phyloP scores from a whole-genome alignment of 129 eudicot genomes.

The Sambucus nigra region DNA sequence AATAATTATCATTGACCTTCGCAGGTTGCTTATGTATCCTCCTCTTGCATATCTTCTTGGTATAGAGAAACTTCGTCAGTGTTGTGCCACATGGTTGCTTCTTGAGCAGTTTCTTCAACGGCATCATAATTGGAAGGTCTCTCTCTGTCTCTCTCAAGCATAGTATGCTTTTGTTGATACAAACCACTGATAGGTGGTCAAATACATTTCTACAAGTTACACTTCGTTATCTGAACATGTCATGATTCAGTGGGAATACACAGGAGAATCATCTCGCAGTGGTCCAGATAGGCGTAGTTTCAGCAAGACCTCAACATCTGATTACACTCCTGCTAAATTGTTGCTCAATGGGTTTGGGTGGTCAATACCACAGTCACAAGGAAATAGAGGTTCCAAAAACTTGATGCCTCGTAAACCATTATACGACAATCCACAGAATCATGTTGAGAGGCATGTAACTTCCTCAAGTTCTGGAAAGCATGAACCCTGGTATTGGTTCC shows the following conservation, averaged over 20 bases:
- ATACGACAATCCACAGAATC: constrained; percentile 29
- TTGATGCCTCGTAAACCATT: constrained; percentile 29
- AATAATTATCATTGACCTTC: constrained; percentile 7
- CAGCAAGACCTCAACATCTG: constrained; percentile 42
- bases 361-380: constrained; percentile 81
- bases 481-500: constrained; percentile 97
- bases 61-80: constrained; percentile 84
- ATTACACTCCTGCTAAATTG: constrained; percentile 44
- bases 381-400: constrained; percentile 38
- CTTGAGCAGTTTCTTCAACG: constrained; percentile 87
- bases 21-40: constrained; percentile 87
- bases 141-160: background rate
- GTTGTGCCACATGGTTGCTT: constrained; percentile 96
- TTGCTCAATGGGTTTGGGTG: constrained; percentile 70
- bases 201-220: background rate
- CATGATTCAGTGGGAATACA: constrained; percentile 64
- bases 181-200: background rate
- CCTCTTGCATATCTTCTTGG: constrained; percentile 95
- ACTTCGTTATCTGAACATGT: constrained; percentile 11
- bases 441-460: constrained; percentile 19
- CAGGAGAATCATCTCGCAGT: constrained; percentile 53
- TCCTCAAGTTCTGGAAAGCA: constrained; percentile 38
- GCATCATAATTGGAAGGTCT: constrained; percentile 76
- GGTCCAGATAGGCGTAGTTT: constrained; percentile 27
- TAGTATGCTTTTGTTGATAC: constrained; percentile 3